A percentile compares a stretch with the other conserved stretches of the same genome.
phyloP scores from a whole-genome alignment of 2,329 filamentous ascomycete species.

The Nigrospora osmanthi region DNA sequence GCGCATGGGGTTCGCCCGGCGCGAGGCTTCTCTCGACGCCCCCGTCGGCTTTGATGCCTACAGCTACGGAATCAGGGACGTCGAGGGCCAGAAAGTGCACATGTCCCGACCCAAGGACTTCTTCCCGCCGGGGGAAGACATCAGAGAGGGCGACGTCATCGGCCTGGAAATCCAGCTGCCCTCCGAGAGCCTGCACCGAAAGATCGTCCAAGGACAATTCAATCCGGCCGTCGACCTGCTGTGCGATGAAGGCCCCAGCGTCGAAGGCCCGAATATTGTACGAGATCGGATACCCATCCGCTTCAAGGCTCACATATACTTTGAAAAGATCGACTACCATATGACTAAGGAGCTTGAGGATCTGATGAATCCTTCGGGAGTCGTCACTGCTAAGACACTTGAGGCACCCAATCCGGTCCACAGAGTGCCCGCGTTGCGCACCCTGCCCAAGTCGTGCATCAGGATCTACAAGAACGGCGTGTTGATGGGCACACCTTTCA shows the following conservation, averaged over 20 bases:
- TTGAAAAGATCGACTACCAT: conserved; percentile 87
- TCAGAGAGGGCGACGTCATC: conserved; percentile 87
- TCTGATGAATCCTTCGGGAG: conserved; percentile 58
- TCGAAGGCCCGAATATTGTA: conserved; percentile 71
- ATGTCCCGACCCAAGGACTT: conserved; percentile 91
- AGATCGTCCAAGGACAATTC: conserved; percentile 79
- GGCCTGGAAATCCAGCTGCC: conserved; percentile 84
- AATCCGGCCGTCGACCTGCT: conserved; percentile 73
- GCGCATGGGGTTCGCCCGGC: conserved; percentile 77
- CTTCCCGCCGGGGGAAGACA: conserved; percentile 68
- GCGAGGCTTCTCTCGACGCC: conserved; percentile 74
- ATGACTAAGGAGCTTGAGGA: conserved; percentile 84
- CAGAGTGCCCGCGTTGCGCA: conserved; percentile 66
- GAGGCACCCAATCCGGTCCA: conserved; percentile 67
- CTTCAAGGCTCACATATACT: conserved; percentile 89
- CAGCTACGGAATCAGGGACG: conserved; percentile 87
- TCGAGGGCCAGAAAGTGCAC: conserved; percentile 84
- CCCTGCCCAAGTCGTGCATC: conserved; percentile 78
- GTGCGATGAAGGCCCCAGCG: conserved; percentile 47
- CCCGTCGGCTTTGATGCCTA: conserved; percentile 86
- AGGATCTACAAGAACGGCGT: conserved; percentile 90
- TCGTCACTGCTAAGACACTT: conserved; percentile 22
- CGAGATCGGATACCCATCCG: conserved; percentile 92
- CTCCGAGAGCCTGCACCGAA: conserved; percentile 75
- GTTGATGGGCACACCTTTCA: conserved; percentile 79